Base-by-base conservation (phyloP, 306 rosid species). In the Hippophae gyantsensis region DNA sequence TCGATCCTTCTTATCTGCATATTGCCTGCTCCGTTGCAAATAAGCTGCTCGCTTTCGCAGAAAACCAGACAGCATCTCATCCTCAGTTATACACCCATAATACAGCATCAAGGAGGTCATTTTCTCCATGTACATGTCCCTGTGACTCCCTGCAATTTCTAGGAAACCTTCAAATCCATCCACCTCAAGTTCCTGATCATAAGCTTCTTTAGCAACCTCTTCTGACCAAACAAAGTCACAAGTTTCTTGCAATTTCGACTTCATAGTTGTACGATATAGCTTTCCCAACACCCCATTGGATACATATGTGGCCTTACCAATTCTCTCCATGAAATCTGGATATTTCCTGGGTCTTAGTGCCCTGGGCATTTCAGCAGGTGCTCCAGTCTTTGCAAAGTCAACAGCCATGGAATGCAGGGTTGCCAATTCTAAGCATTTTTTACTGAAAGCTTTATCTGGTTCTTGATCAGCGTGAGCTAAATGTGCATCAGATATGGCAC, bases 251-350 rank as follows among this genome's bases (percentile, higher is more conserved):
- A 55, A 3, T 0, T 57, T 60, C 12, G 90, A 76, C 52, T 71
- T 76, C 8, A 73, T 27, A 18, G 71, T 53, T 67, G 86, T 77
- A 0, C 74, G 81, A 62, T 92, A 87, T 27, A 92, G 89, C 64
- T 87, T 85, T 58, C 98, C 96, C 12, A 87, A 61, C 13, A 72
- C 86, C 56, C 90, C 82, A 0, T 67, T 59, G 57, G 98, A 92
- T 77, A 62, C 23, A 62, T 92, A 92, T 87, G 71, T 83, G 47
- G 84, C 92, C 61, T 79, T 85, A 27, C 78, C 96, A 6, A 54
- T 43, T 78, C 98, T 82, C 86, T 81, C 96, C 92, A 92, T 79
- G 79, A 92, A 92, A 79, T 92, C 95, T 0, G 98, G 98, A 66
- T 75, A 87, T 54, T 69, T 87, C 70, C 63, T 83, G 0, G 98